Evolutionary conservation across 805 yeast species (phyloP), one percentile per base, ranked within the genome.

Genomic region (Kuraishia piskuri): DNA sequence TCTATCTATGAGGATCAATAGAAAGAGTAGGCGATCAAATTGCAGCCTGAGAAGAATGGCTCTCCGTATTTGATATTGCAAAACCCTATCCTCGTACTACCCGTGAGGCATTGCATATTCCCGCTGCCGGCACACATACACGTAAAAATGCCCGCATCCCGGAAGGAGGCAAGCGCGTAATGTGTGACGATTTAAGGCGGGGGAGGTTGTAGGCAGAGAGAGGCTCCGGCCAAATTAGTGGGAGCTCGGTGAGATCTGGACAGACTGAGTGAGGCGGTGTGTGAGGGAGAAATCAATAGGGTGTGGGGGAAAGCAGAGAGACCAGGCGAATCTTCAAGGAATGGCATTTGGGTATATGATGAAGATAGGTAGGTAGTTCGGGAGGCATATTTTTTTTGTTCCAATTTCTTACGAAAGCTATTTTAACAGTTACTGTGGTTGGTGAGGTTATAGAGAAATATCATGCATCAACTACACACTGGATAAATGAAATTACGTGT

Each of bases 151-250:
- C 26, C 49, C 20, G 49, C 25, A 22, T 21, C 24, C 24, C 17
- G 24, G 48, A 36, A 22, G 52, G 20, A 36, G 52, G 40, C 40
- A 31, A 31, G 40, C 40, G 40, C 40, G 40, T 12, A 31, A 8
- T 31, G 17, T 3, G 4, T 31, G 22, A 12, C n/a, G 14, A 36
- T 8, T 22, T 24, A 54, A 56, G 46, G 50, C 65, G 20, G 61
- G 59, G 25, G 54, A 51, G 9, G 56, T 63, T 8, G 21, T 12
- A 8, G 12, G 19, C 8, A 12, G 40, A 31, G 40, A 12, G 40
- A 31, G 17, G 17, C 17, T 31, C 14, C 40, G 17, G 17, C n/a
- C 4, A n/a, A 31, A 31, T n/a, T 7, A 12, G n/a, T 31, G 40
- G 40, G 40, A 31, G 17, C 40, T 31, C 17, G 8, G 17, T 8